phyloP scores from a whole-genome alignment of 2,329 filamentous ascomycete species.

The Alternaria arbusti region DNA sequence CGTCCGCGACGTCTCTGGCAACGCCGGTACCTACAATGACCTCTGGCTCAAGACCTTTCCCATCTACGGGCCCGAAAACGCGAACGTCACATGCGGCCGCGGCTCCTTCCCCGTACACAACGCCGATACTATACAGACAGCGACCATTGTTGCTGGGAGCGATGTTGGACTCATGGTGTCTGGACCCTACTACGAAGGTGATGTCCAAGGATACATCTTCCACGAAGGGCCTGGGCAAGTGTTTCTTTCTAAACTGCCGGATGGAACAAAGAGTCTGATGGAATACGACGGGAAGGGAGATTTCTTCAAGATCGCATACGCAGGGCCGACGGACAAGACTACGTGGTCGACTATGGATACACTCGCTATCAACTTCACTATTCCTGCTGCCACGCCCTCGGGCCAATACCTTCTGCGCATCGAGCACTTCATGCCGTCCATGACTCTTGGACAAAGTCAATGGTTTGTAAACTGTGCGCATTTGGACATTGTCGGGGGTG shows the following conservation, averaged over 20 bases:
- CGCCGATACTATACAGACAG: slow-evolving; percentile 17
- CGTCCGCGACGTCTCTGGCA: slow-evolving; percentile 20
- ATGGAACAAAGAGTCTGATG: neutral
- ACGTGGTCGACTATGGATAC: neutral
- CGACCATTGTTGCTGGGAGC: slow-evolving; percentile 14
- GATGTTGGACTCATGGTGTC: slow-evolving; percentile 23
- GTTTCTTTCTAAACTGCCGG: neutral
- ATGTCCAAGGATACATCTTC: slow-evolving; percentile 18
- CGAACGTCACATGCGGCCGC: slow-evolving; percentile 17
- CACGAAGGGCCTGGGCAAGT: neutral
- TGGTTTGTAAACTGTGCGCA: neutral
- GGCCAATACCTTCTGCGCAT: neutral
- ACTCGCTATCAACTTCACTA: neutral
- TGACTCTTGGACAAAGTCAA: neutral
- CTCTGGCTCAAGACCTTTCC: slow-evolving; percentile 18
- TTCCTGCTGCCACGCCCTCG: neutral
- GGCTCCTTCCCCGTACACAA: slow-evolving; percentile 14
- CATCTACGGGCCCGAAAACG: slow-evolving; percentile 10
- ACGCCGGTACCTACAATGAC: slow-evolving; percentile 1
- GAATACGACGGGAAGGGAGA: neutral
- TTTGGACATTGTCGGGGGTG: neutral
- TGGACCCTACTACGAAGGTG: slow-evolving; percentile 7
- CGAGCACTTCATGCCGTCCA: neutral
- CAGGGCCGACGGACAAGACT: neutral
- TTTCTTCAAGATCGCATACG: neutral